phyloP scores from a whole-genome alignment of 805 yeast genomes.

The Kuraishia hungarica region DNA sequence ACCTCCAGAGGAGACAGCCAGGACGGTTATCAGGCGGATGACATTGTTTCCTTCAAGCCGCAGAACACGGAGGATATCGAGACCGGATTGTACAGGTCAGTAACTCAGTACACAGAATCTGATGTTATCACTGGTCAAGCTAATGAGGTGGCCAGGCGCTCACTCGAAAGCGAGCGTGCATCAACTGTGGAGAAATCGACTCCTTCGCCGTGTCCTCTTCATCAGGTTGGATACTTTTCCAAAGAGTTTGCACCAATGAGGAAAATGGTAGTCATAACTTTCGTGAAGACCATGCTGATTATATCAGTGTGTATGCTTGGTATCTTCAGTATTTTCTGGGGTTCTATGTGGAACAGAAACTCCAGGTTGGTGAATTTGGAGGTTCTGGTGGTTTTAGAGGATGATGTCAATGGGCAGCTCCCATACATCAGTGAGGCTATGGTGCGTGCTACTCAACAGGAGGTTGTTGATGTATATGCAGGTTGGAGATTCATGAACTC shows the following conservation, averaged over 20 bases:
- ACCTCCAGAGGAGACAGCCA: too few relatives aligned
- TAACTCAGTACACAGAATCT: background rate
- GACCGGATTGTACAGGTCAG: background rate
- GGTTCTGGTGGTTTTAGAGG: slow-evolving; percentile 31
- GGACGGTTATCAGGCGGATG: too few relatives aligned
- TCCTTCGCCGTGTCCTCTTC: background rate
- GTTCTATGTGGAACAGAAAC: slow-evolving; percentile 27
- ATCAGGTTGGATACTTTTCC: background rate
- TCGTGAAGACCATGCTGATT: slow-evolving; percentile 8
- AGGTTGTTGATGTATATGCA: background rate
- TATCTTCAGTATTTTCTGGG: slow-evolving; percentile 42
- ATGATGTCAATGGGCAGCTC: slow-evolving; percentile 5
- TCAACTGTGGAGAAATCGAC: background rate
- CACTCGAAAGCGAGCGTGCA: background rate
- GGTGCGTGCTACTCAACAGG: background rate
- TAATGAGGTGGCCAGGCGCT: background rate
- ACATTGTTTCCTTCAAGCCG: too few relatives aligned
- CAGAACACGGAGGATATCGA: too few relatives aligned
- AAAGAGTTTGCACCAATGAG: slow-evolving; percentile 4
- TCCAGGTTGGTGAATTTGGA: slow-evolving; percentile 23
- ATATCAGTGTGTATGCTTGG: slow-evolving; percentile 29
- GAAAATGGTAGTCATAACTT: slow-evolving; percentile 8
- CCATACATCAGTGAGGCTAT: background rate
- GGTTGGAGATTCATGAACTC: background rate
- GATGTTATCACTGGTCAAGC: background rate